Percentiles rank a stretch among this genome's conserved stretches.
Conservation (phyloP, 2,329 filamentous ascomycete genomes). For the Lecanicillium sp. region DNA sequence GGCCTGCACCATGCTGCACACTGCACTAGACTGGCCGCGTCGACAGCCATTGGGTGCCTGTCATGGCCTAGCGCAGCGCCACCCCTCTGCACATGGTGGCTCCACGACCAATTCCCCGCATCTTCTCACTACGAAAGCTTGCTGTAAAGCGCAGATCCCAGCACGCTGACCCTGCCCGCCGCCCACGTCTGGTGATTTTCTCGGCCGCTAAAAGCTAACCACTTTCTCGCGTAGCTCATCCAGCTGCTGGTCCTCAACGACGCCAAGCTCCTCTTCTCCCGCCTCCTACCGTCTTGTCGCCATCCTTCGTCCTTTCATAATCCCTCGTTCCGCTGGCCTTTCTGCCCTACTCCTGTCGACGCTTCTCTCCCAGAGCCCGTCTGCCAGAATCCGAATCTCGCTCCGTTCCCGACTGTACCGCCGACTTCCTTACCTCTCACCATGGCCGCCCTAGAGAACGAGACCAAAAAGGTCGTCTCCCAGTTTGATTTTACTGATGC, state of each 20-base stretch:
- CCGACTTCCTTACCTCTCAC: slow-evolving; percentile 47
- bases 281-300: slow-evolving; percentile 10
- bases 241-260: slow-evolving; percentile 42
- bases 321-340: too few species aligned
- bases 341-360: slow-evolving; percentile 11
- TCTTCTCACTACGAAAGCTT: neutral
- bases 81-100: neutral
- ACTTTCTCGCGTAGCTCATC: slow-evolving; percentile 29
- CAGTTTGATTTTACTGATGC: slow-evolving; percentile 79
- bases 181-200: too few species aligned
- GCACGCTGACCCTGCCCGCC: neutral
- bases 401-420: slow-evolving; percentile 43
- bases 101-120: neutral
- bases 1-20: neutral
- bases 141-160: slow-evolving; percentile 5
- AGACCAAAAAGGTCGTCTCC: slow-evolving; percentile 71
- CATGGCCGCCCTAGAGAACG: slow-evolving; percentile 52
- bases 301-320: slow-evolving; percentile 4
- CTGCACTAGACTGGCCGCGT: neutral
- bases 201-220: neutral
- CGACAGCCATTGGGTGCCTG: neutral
- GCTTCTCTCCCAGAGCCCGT: slow-evolving; percentile 32
- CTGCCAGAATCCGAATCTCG: slow-evolving; percentile 46
- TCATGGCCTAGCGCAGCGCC: neutral
- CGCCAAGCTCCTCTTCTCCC: slow-evolving; percentile 26